These are phyloP conservation scores for Lanmaoa rubissima DNA, from an alignment of 768 basidiomycete species.

Conservation along the genomic window DNA sequence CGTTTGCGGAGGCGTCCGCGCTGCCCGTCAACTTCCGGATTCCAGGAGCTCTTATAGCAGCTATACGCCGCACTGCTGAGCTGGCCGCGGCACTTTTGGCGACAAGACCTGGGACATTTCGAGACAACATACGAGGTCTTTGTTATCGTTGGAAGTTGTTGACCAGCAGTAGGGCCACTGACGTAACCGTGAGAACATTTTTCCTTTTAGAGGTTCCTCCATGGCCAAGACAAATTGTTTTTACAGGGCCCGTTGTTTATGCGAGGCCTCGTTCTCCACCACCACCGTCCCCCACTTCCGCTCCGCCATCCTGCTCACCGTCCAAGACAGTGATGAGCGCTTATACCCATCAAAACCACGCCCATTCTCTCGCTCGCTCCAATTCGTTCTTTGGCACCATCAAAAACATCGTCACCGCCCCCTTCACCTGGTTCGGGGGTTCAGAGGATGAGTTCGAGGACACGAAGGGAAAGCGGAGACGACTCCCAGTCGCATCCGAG, in stretches of 20 bases:
- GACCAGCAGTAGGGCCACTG: background rate
- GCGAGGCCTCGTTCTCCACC: slow-evolving; percentile 22
- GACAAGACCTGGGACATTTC: slow-evolving; percentile 6
- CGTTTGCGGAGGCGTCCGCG: slow-evolving; percentile 12
- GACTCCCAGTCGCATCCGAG: slow-evolving; percentile 33
- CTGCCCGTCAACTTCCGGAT: slow-evolving; percentile 11
- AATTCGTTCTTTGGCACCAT: slow-evolving; percentile 60
- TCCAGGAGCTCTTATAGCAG: background rate
- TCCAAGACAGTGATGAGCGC: slow-evolving; percentile 27
- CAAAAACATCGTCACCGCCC: slow-evolving; percentile 65
- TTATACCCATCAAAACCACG: slow-evolving; percentile 27
- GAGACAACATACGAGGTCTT: slow-evolving; percentile 17
- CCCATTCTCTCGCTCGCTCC: slow-evolving; percentile 46
- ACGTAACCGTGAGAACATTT: slow-evolving; percentile 4
- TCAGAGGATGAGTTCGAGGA: slow-evolving; percentile 50
- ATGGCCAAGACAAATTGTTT: slow-evolving; percentile 23
- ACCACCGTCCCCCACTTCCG: slow-evolving; percentile 20
- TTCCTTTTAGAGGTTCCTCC: slow-evolving; percentile 12
- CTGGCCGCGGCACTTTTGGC: background rate
- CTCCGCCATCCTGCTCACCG: slow-evolving; percentile 19
- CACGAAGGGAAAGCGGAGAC: slow-evolving; percentile 55
- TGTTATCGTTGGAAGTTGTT: background rate
- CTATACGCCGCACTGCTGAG: slow-evolving; percentile 3
- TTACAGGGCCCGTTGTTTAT: slow-evolving; percentile 9
- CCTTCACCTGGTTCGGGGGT: slow-evolving; percentile 53